Evolutionary conservation across 2,329 filamentous ascomycete species (phyloP), one percentile per base, ranked within the genome.

Genomic region (Aureobasidium pullulans): DNA sequence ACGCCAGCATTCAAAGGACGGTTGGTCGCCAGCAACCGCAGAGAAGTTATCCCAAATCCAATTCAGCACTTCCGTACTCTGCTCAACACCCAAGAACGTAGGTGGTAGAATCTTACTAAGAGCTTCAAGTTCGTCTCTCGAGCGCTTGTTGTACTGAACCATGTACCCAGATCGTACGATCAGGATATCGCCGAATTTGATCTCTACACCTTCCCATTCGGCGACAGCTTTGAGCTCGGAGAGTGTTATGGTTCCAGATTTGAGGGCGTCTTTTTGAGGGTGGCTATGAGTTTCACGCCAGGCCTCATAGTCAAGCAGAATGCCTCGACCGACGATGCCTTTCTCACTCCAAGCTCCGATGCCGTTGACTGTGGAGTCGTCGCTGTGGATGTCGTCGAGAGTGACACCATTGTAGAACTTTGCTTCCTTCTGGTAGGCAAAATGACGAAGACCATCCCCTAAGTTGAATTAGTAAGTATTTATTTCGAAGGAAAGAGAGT

Each of bases 171-270:
- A 75, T 6, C 80, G 76, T 29, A 81, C 72, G 63, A 82, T 71
- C 3, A 83, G 68, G 36, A 83, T 76, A 62, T 82, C 80, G 9
- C 80, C 80, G 58, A 81, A 78, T n/a, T 72, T 89, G 32, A 81
- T 69, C 62, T 77, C 72, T 0, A 77, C 79, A 8, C 76, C 76
- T 65, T 82, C 78, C 3, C 73, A 70, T 19, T 68, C 66, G 0
- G 78, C 75, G 44, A 78, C 76, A 4, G 71, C 71, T 56, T 75
- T 69, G 1, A 82, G 66, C 15, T 78, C 74, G 1, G 65, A 62
- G 2, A 77, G 64, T 7, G 66, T 63, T 42, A 77, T 76, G 13
- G 63, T 60, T 15, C 65, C 66, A 0, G 71, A 69, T 16, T 70
- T 59, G 63, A 76, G 73, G 16, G 70, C 64, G 32, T 71, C 53